A percentile compares a stretch with the other conserved stretches of the same genome.
Conservation (phyloP, 148 eudicot genomes). For the Rhododendron kiyosumense region DNA sequence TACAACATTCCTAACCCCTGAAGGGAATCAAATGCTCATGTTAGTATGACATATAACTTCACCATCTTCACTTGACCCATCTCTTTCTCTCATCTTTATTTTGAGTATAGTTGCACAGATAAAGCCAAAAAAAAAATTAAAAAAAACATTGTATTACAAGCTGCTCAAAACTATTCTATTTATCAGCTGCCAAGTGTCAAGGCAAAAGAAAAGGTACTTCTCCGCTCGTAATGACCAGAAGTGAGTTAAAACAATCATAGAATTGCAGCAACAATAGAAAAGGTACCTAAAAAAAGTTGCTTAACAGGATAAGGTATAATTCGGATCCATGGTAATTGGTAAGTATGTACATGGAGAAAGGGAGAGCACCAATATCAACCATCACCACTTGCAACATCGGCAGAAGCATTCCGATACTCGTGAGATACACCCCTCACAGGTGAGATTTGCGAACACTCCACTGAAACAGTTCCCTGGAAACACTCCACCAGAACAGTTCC, state of each 20-base stretch:
- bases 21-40: background rate
- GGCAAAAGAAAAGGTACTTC: background rate
- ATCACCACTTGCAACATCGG: background rate
- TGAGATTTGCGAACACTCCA: conserved; percentile 1
- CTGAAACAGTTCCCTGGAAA: background rate
- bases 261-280: background rate
- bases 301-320: background rate
- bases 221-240: background rate
- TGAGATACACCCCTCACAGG: background rate
- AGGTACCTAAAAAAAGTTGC: background rate
- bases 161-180: background rate
- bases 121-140: background rate
- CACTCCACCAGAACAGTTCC: background rate
- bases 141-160: background rate
- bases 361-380: background rate
- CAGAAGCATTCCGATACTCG: background rate
- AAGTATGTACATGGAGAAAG: background rate
- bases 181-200: background rate
- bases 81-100: background rate
- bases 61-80: background rate
- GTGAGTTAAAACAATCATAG: background rate
- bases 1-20: background rate
- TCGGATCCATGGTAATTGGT: background rate
- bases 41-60: background rate
- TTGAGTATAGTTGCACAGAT: background rate